These are phyloP conservation scores for Aspergillus udagawae DNA, from an alignment of 2,329 filamentous ascomycete species.

Conservation along the genomic window DNA sequence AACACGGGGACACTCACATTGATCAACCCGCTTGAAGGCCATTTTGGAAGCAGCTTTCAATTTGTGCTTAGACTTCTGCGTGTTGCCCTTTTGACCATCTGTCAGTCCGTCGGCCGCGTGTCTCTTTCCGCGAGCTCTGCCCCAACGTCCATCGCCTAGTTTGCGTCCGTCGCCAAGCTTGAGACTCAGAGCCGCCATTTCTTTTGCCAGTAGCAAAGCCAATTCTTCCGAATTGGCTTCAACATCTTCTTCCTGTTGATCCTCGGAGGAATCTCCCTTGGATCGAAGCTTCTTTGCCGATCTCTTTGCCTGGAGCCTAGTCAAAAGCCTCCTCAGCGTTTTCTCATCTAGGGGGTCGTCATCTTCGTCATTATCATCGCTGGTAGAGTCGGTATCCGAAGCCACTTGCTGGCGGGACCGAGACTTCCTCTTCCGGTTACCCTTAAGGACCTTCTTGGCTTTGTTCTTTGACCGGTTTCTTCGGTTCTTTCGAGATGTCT, in stretches of 20 bases:
- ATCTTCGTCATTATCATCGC: conserved; percentile 22
- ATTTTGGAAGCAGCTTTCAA: conserved; percentile 51
- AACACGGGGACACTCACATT: conserved; percentile 36
- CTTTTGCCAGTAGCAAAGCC: conserved; percentile 18
- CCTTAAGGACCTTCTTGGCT: conserved; percentile 27
- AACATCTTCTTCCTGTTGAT: conserved; percentile 28
- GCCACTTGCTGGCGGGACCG: conserved; percentile 26
- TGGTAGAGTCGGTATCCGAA: conserved; percentile 25
- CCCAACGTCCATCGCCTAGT: conserved; percentile 14
- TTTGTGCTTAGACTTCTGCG: conserved; percentile 31
- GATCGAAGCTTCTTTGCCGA: conserved; percentile 26
- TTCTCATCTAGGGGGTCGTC: conserved; percentile 28
- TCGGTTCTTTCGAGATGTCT: conserved; percentile 25
- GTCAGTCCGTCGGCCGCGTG: conserved; percentile 7
- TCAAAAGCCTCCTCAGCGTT: conserved; percentile 25
- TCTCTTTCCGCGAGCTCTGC: conserved; percentile 14
- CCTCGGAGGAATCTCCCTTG: conserved; percentile 27
- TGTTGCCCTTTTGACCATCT: conserved; percentile 18
- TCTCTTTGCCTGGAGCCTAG: conserved; percentile 34
- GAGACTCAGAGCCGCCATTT: conserved; percentile 18
- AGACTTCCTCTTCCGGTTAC: conserved; percentile 34
- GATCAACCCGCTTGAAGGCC: conserved; percentile 67
- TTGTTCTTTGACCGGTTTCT: conserved; percentile 37
- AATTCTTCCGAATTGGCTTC: conserved; percentile 25
- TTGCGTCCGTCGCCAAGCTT: conserved; percentile 16